phyloP scores from a whole-genome alignment of 2,329 filamentous ascomycete genomes.

The Neonectria ditissima region DNA sequence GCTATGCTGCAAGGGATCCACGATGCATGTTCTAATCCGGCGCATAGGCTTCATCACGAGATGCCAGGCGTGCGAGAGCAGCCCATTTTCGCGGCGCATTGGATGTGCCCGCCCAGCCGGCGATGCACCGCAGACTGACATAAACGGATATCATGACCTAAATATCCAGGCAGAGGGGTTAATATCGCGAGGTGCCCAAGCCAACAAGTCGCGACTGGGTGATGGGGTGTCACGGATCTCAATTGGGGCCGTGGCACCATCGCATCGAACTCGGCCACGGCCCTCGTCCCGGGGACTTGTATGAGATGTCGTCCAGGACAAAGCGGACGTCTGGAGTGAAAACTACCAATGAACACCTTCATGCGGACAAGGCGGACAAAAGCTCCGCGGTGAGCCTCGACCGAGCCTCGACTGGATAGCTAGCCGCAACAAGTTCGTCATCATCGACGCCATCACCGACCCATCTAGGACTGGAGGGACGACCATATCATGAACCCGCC shows the following conservation, averaged over 20 bases:
- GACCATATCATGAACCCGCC: conserved; percentile 7
- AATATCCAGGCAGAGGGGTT: conserved; percentile 10
- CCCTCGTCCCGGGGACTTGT: conserved; percentile 29
- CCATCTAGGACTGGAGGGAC: not conserved
- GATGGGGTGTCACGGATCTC: conserved; percentile 41
- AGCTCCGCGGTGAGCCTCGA: conserved; percentile 1
- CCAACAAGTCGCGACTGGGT: conserved; percentile 7
- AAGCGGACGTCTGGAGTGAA: conserved; percentile 13
- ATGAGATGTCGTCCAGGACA: conserved; percentile 18
- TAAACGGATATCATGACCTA: conserved; percentile 6
- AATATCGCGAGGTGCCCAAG: conserved; percentile 11
- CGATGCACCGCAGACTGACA: conserved; percentile 7
- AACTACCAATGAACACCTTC: not conserved
- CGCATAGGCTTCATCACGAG: conserved; percentile 21
- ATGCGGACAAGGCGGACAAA: not conserved
- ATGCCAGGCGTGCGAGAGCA: conserved; percentile 18
- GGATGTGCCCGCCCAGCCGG: conserved; percentile 8
- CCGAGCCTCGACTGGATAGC: not conserved
- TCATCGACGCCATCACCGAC: conserved; percentile 10
- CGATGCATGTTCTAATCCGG: conserved; percentile 8
- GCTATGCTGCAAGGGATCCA: conserved; percentile 13
- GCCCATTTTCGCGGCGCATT: conserved; percentile 23
- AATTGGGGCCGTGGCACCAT: conserved; percentile 36
- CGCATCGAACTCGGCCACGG: conserved; percentile 24
- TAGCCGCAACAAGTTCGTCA: conserved; percentile 1